phyloP scores from a whole-genome alignment of 768 basidiomycete genomes.

The Rhodotorula babjevae region DNA sequence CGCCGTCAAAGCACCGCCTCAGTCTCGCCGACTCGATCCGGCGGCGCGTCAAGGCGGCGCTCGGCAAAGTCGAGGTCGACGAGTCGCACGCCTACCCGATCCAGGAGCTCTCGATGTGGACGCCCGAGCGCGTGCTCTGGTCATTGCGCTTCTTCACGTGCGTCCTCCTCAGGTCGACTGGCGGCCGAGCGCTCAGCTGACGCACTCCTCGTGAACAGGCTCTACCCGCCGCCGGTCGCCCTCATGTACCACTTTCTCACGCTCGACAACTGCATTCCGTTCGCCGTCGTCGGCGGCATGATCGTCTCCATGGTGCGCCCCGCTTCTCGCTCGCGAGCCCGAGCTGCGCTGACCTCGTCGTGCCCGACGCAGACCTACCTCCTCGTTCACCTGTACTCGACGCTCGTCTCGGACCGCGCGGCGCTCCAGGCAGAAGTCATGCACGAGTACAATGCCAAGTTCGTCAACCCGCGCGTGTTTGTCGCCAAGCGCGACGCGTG shows the following conservation, averaged over 20 bases:
- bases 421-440: constrained; percentile 35
- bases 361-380: constrained; percentile 23
- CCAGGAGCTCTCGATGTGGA: constrained; percentile 39
- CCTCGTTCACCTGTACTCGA: constrained; percentile 35
- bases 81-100: constrained; percentile 24
- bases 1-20: not conserved
- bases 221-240: constrained; percentile 39
- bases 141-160: constrained; percentile 36
- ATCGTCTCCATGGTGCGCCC: constrained; percentile 20
- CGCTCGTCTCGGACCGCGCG: constrained; percentile 30
- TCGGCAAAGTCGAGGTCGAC: not conserved
- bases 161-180: not conserved
- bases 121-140: constrained; percentile 36
- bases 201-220: not conserved
- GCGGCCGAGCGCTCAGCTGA: not conserved
- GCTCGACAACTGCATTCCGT: constrained; percentile 28
- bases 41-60: not conserved
- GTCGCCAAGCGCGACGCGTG: constrained; percentile 21
- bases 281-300: constrained; percentile 11
- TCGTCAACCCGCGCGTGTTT: constrained; percentile 35
- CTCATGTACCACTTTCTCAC: constrained; percentile 38
- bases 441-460: constrained; percentile 40
- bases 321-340: not conserved
- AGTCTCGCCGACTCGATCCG: not conserved
- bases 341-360: not conserved